Conservation (phyloP, 192 early-diverging fungal species). For the Irineochytrium annulatum region DNA sequence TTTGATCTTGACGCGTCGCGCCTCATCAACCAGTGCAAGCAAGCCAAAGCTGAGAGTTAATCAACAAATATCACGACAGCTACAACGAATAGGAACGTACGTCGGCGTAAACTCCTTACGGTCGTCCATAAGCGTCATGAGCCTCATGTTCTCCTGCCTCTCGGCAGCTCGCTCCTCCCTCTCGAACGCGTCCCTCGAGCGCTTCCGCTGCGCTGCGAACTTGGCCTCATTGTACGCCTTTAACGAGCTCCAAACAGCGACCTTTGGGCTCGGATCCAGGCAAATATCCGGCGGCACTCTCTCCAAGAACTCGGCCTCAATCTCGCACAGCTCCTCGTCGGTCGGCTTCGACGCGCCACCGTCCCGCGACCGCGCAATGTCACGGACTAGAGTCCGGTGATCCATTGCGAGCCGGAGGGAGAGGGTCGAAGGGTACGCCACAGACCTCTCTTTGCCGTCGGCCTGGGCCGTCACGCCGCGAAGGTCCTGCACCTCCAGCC, state of each 20-base stretch:
- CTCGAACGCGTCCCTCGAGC: too few relatives aligned
- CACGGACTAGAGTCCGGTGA: background rate
- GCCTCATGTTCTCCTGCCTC: background rate
- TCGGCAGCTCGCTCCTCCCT: background rate
- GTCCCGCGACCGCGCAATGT: too few relatives aligned
- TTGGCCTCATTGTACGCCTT: too few relatives aligned
- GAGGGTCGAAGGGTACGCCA: background rate
- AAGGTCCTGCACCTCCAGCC: too few relatives aligned
- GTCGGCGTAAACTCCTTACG: background rate
- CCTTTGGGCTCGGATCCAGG: too few relatives aligned
- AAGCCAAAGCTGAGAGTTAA: slow-evolving; percentile 2
- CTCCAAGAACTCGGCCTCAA: too few relatives aligned
- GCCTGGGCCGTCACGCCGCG: background rate
- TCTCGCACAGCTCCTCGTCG: too few relatives aligned
- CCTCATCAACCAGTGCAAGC: slow-evolving; percentile 18
- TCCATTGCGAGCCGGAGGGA: background rate
- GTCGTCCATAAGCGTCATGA: background rate
- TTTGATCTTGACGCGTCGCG: slow-evolving; percentile 6
- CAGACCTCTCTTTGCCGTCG: background rate
- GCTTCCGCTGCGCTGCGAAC: too few relatives aligned
- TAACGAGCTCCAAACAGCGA: too few relatives aligned
- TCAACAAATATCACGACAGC: too few relatives aligned
- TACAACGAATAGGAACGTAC: background rate
- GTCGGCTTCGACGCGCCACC: too few relatives aligned
- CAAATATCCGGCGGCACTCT: too few relatives aligned